Evolutionary conservation across 176 grass and related monocot genomes (phyloP).

Genomic region (Oryza nivara): DNA sequence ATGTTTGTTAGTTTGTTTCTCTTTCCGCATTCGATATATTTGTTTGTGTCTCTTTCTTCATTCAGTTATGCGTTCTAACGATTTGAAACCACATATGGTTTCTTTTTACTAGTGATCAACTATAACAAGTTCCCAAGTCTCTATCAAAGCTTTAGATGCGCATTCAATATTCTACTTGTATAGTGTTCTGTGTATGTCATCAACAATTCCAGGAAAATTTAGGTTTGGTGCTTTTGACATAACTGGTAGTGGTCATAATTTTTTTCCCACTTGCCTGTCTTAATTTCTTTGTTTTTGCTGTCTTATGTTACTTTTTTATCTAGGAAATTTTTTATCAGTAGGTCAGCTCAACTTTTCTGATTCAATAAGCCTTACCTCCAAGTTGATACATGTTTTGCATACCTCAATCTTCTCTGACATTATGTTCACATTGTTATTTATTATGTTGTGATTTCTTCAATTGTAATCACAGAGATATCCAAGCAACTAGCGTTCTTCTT

Average conservation of each 20-base stretch:
- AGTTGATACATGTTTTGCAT: slow-evolving; percentile 22
- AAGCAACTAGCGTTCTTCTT: slow-evolving; percentile 96
- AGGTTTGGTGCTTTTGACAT: slow-evolving; percentile 16
- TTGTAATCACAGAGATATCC: slow-evolving; percentile 79
- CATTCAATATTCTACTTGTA: slow-evolving; percentile 31
- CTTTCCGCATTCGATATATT: neutral
- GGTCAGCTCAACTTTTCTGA: slow-evolving; percentile 13
- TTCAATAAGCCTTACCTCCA: slow-evolving; percentile 25
- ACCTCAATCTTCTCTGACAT: slow-evolving; percentile 14
- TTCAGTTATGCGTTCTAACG: slow-evolving; percentile 3
- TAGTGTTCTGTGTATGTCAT: slow-evolving; percentile 6
- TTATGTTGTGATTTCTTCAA: slow-evolving; percentile 26
- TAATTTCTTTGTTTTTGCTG: slow-evolving; percentile 25
- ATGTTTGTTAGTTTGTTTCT: slow-evolving; percentile 5
- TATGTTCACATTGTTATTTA: slow-evolving; percentile 16
- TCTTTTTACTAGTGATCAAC: slow-evolving; percentile 23
- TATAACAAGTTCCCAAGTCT: neutral
- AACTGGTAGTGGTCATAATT: slow-evolving; percentile 14
- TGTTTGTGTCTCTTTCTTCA: neutral
- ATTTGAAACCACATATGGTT: neutral
- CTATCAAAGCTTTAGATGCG: slow-evolving; percentile 26
- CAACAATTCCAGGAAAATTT: slow-evolving; percentile 31
- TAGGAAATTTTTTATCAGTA: slow-evolving; percentile 22
- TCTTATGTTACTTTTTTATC: slow-evolving; percentile 43
- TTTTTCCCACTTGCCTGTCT: slow-evolving; percentile 11